Conservation (phyloP, 208 protist genomes). For the Acanthamoeba triangularis region DNA sequence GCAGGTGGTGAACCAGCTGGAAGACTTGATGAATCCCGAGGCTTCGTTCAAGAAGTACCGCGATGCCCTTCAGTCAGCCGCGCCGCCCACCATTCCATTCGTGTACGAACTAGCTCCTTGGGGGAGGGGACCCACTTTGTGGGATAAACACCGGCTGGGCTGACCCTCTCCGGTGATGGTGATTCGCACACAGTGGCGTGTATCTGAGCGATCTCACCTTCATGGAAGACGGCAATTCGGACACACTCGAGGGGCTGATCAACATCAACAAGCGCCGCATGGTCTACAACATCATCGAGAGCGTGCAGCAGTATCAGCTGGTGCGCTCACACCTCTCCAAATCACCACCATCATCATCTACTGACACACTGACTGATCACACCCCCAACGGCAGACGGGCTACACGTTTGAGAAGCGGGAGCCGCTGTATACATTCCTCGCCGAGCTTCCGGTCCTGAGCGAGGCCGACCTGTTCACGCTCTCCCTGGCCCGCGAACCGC, state of each 20-base stretch:
- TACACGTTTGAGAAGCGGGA: constrained; percentile 49
- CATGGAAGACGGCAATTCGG: constrained; percentile 87
- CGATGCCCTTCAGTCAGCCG: constrained; percentile 25
- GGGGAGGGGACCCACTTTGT: too few species aligned
- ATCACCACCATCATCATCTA: too few species aligned
- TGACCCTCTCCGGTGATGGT: background rate
- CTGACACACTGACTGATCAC: too few species aligned
- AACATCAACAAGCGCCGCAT: constrained; percentile 77
- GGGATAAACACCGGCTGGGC: too few species aligned
- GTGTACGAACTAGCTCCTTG: constrained; percentile 11
- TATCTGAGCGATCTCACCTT: constrained; percentile 88
- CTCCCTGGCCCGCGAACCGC: constrained; percentile 27
- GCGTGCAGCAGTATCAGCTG: constrained; percentile 58
- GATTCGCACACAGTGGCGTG: constrained; percentile 65
- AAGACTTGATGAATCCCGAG: constrained; percentile 72
- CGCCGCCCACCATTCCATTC: constrained; percentile 80
- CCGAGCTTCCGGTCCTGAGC: constrained; percentile 16
- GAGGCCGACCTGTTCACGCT: constrained; percentile 56
- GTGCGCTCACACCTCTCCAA: too few species aligned
- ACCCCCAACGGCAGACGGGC: background rate
- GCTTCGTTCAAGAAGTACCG: constrained; percentile 78
- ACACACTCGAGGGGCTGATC: constrained; percentile 78
- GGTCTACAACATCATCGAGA: constrained; percentile 71
- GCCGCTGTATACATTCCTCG: constrained; percentile 39
- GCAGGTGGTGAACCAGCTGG: constrained; percentile 54